Conservation (phyloP, 306 rosid genomes). For the Psophocarpus tetragonolobus region DNA sequence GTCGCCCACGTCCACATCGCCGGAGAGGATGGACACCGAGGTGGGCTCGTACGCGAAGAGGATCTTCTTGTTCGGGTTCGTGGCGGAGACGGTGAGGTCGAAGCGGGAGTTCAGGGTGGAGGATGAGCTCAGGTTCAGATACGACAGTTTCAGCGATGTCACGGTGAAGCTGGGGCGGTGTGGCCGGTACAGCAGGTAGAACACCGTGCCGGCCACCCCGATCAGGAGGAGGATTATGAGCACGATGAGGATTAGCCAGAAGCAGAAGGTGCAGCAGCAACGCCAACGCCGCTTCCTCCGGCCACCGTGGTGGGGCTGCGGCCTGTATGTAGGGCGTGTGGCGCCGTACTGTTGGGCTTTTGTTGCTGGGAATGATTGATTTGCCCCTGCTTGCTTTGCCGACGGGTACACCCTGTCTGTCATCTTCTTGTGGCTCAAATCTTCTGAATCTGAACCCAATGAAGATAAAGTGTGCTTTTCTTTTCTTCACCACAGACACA, state of each 20-base stretch:
- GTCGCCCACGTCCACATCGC: slow-evolving; percentile 32
- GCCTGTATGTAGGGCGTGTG: slow-evolving; percentile 76
- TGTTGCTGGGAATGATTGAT: slow-evolving; percentile 63
- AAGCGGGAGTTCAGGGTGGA: slow-evolving; percentile 42
- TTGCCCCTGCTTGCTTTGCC: slow-evolving; percentile 52
- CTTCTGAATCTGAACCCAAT: too few species aligned
- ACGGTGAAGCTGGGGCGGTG: slow-evolving; percentile 47
- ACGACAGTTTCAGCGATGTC: slow-evolving; percentile 41
- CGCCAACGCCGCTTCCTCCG: slow-evolving; percentile 69
- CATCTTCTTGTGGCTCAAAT: slow-evolving; percentile 48
- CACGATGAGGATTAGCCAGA: slow-evolving; percentile 60
- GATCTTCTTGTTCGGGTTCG: slow-evolving; percentile 44
- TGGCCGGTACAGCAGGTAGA: slow-evolving; percentile 74
- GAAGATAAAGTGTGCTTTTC: too few species aligned
- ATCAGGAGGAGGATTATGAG: slow-evolving; percentile 57
- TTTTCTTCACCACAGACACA: too few species aligned
- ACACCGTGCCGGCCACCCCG: slow-evolving; percentile 52
- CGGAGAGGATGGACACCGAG: slow-evolving; percentile 26
- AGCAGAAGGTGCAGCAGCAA: slow-evolving; percentile 68
- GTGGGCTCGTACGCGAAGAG: slow-evolving; percentile 35
- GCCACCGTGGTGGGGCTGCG: slow-evolving; percentile 60
- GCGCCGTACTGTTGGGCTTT: slow-evolving; percentile 82
- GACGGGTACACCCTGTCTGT: slow-evolving; percentile 74
- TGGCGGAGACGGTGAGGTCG: slow-evolving; percentile 39
- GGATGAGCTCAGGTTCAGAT: slow-evolving; percentile 41